Evolutionary conservation across 257 asterid genomes (phyloP).

Genomic region (Solanum pennellii): DNA sequence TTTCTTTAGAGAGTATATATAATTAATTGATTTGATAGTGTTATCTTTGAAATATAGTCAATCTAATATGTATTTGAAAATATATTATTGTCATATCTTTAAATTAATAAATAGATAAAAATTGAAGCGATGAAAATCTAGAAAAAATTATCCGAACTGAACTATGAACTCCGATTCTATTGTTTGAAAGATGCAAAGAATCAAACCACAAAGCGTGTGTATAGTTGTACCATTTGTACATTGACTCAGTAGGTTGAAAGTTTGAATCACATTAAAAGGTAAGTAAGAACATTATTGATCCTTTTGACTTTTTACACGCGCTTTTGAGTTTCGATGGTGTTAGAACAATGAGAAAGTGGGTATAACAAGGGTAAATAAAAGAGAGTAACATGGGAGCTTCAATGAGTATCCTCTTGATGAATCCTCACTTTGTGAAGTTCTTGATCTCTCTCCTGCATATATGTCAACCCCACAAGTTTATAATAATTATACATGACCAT

Average conservation of each 20-base stretch:
- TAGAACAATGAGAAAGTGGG: background rate
- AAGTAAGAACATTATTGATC: background rate
- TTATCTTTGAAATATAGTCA: background rate
- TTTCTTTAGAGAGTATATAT: too few relatives aligned
- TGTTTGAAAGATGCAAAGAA: background rate
- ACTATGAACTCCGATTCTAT: background rate
- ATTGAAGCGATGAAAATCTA: background rate
- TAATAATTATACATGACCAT: background rate
- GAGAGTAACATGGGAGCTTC: background rate
- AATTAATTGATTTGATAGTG: background rate
- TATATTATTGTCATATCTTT: background rate
- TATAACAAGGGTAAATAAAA: background rate
- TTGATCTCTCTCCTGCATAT: background rate
- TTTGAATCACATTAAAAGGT: too few relatives aligned
- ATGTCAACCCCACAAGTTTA: too few relatives aligned
- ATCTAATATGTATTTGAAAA: too few relatives aligned
- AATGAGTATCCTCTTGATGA: constrained; percentile 8
- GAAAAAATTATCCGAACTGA: too few relatives aligned
- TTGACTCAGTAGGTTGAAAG: too few relatives aligned
- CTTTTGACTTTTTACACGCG: background rate
- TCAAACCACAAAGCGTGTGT: background rate
- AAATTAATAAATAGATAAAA: too few relatives aligned
- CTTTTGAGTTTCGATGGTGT: background rate
- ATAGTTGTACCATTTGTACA: background rate
- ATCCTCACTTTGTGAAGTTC: background rate